Base-by-base conservation (phyloP, 768 basidiomycete genomes). In the Tylopilus subfusipes region DNA sequence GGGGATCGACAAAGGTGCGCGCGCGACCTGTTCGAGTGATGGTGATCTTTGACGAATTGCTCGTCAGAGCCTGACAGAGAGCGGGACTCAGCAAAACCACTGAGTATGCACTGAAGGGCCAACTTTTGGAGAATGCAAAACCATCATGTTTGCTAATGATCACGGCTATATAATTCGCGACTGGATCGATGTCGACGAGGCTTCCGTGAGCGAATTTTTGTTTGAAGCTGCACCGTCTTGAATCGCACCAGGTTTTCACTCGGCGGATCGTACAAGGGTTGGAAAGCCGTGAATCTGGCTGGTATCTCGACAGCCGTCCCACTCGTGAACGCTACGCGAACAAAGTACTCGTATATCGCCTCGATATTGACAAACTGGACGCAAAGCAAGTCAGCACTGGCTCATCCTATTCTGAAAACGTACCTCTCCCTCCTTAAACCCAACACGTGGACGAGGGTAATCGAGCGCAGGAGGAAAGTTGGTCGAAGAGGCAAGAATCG, bases 391-490 rank as follows among this genome's bases (percentile, higher is more conserved):
- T 19, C 10, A 21, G 16, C 8, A 27, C 1, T 19, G 4, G 36
- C 22, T n/a, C 9, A n/a, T 10, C 24, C 29, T 33, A 13, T 10
- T 13, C 31, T 12, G 31, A 33, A 24, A 4, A 36, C 34, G 9
- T 16, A 54, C 52, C 29, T 45, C 49, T 48, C n/a, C 52, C 1
- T 39, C n/a, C 14, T 53, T 40, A 2, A 1, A 8, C 8, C 18
- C 25, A 21, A 27, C 6, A 4, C 0, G 18, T 24, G 45, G 22
- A 42, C 2, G 31, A 5, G 38, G 11, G 13, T 42, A 50, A n/a
- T 65, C 56, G n/a, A 55, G 14, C 8, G 42, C 54, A 0, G 54
- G 54, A 7, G 62, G 58, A 12, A 54, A 64, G 44, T 63, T 54
- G 3, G 59, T 61, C 19, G 34, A 60, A 8, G 62, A 59, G 8